A percentile compares a stretch with the other conserved stretches of the same genome.
Conservation (phyloP, 768 basidiomycete genomes). For the Cytidiella melzeri region DNA sequence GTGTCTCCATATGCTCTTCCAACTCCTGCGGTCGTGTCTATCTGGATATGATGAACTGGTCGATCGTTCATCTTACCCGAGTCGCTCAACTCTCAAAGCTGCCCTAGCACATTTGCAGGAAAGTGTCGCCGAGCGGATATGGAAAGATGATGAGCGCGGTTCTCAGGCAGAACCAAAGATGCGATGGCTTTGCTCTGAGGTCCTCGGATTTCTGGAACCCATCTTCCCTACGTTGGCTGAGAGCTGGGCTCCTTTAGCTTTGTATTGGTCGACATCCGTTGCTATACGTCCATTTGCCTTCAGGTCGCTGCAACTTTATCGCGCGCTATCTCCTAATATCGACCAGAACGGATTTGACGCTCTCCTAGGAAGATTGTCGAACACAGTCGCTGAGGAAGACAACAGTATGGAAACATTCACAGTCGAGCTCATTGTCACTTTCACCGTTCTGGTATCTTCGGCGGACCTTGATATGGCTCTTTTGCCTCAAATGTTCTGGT, state of each 20-base stretch:
- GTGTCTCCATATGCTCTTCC: slow-evolving; percentile 78
- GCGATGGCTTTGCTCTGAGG: slow-evolving; percentile 56
- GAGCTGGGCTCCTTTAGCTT: slow-evolving; percentile 73
- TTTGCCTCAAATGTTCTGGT: slow-evolving; percentile 86
- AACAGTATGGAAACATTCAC: slow-evolving; percentile 78
- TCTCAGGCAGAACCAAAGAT: slow-evolving; percentile 59
- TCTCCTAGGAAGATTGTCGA: slow-evolving; percentile 76
- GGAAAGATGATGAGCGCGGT: slow-evolving; percentile 65
- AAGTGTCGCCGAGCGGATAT: slow-evolving; percentile 52
- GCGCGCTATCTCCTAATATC: slow-evolving; percentile 67
- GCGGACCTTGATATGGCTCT: slow-evolving; percentile 53
- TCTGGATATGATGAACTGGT: slow-evolving; percentile 70
- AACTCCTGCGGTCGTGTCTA: slow-evolving; percentile 75
- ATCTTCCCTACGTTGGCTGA: slow-evolving; percentile 63
- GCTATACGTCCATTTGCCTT: slow-evolving; percentile 82
- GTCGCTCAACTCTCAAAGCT: slow-evolving; percentile 43
- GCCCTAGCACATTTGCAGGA: slow-evolving; percentile 50
- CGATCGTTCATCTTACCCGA: slow-evolving; percentile 47
- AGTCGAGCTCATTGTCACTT: slow-evolving; percentile 72
- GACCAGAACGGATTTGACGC: slow-evolving; percentile 69
- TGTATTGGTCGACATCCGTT: slow-evolving; percentile 83
- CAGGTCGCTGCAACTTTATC: slow-evolving; percentile 87
- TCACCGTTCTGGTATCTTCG: slow-evolving; percentile 54
- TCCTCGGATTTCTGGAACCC: slow-evolving; percentile 63
- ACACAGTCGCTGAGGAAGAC: slow-evolving; percentile 73